These are phyloP conservation scores for Salix udensis DNA, from an alignment of 345 rosid species.

Conservation along the genomic window DNA sequence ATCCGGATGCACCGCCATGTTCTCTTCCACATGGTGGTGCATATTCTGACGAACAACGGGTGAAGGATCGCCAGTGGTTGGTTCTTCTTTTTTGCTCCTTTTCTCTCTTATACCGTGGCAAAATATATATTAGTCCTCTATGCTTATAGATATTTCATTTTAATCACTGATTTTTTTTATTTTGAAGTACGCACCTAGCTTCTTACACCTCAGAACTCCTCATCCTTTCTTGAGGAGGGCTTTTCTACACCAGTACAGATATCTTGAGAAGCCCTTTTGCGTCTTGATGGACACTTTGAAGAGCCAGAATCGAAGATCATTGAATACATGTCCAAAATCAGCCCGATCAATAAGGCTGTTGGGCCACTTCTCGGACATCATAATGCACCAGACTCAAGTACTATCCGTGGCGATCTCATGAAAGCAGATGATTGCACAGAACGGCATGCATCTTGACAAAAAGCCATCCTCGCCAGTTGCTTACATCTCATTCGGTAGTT, in stretches of 20 bases:
- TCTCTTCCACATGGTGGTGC: too few relatives aligned
- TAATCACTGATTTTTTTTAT: too few relatives aligned
- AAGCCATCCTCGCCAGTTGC: slow-evolving; percentile 55
- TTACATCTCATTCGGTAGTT: slow-evolving; percentile 65
- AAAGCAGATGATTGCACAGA: slow-evolving; percentile 36
- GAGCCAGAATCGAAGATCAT: slow-evolving; percentile 68
- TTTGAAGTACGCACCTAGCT: slow-evolving; percentile 65
- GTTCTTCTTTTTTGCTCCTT: too few relatives aligned
- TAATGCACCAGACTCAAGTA: slow-evolving; percentile 19
- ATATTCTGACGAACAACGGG: too few relatives aligned
- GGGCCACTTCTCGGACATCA: slow-evolving; percentile 66
- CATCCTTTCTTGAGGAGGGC: slow-evolving; percentile 38
- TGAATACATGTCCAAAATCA: slow-evolving; percentile 54
- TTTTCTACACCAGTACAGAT: slow-evolving; percentile 55
- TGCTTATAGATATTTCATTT: too few relatives aligned
- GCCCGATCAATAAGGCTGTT: slow-evolving; percentile 39
- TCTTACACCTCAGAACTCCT: slow-evolving; percentile 57
- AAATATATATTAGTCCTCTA: too few relatives aligned
- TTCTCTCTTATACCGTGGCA: too few relatives aligned
- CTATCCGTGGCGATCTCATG: slow-evolving; percentile 25
- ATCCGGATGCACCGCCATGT: too few relatives aligned
- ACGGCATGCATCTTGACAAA: slow-evolving; percentile 48
- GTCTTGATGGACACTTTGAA: slow-evolving; percentile 67
- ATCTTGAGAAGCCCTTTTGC: slow-evolving; percentile 61
- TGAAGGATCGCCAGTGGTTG: too few relatives aligned